Conservation (phyloP, 495 filamentous ascomycete genomes). For the Emericellopsis terricola region DNA sequence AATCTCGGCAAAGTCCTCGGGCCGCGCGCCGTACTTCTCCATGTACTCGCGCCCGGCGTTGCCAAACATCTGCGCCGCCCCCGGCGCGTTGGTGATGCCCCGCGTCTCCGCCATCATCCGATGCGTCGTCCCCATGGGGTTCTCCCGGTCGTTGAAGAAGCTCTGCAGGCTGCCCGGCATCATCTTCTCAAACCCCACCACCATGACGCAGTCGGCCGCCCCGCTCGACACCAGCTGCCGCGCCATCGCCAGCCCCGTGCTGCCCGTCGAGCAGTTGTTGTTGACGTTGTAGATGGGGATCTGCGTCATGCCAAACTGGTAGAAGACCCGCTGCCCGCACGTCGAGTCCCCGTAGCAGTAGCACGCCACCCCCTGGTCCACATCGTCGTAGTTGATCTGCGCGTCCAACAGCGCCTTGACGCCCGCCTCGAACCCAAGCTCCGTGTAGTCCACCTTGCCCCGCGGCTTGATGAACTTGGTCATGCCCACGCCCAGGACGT, state of each 20-base stretch:
- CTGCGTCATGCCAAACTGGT: slow-evolving; percentile 93
- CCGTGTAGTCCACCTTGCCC: slow-evolving; percentile 75
- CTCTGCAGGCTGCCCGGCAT: slow-evolving; percentile 66
- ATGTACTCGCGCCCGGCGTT: slow-evolving; percentile 93
- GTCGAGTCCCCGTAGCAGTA: slow-evolving; percentile 95
- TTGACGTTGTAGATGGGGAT: slow-evolving; percentile 96
- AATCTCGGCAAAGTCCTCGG: slow-evolving; percentile 90
- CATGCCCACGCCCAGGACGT: slow-evolving; percentile 94
- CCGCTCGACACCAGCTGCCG: slow-evolving; percentile 65
- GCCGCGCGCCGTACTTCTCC: slow-evolving; percentile 76
- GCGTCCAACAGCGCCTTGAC: slow-evolving; percentile 93
- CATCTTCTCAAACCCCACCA: slow-evolving; percentile 98
- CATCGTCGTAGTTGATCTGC: slow-evolving; percentile 88
- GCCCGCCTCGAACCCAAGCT: slow-evolving; percentile 87
- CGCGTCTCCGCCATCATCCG: slow-evolving; percentile 70
- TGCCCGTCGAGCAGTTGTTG: slow-evolving; percentile 95
- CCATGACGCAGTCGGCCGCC: slow-evolving; percentile 68
- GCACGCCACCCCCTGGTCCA: slow-evolving; percentile 91
- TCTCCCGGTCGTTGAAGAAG: slow-evolving; percentile 63
- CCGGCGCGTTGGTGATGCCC: slow-evolving; percentile 62
- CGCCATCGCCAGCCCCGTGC: slow-evolving; percentile 72
- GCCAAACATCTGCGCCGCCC: slow-evolving; percentile 85
- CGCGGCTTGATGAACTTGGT: slow-evolving; percentile 98
- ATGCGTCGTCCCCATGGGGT: slow-evolving; percentile 50
- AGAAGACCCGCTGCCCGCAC: slow-evolving; percentile 92